Evolutionary conservation across 768 basidiomycete genomes (phyloP).

Genomic region (Boletellus ananiceps): DNA sequence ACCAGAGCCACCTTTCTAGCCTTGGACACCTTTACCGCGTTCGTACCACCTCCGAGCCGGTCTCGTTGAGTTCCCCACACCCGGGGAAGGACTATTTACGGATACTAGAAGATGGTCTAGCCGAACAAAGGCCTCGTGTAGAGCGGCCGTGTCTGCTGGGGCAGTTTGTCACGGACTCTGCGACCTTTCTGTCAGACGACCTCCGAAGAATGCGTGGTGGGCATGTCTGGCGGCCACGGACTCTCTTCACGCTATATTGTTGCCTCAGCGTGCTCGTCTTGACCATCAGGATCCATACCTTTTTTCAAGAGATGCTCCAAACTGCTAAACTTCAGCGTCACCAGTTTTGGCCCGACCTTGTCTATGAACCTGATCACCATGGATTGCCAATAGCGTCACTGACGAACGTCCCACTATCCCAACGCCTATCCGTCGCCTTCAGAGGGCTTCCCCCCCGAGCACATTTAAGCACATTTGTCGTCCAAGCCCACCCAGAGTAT

Average conservation of each 20-base stretch:
- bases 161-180: conserved; percentile 24
- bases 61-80: conserved; percentile 3
- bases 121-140: conserved; percentile 11
- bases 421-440: conserved; percentile 36
- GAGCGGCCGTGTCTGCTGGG: conserved; percentile 25
- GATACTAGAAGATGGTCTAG: conserved; percentile 14
- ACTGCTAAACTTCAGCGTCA: background rate
- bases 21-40: conserved; percentile 41
- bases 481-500: conserved; percentile 17
- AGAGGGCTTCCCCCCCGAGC: conserved; percentile 23
- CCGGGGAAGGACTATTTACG: conserved; percentile 11
- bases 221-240: conserved; percentile 28
- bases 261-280: conserved; percentile 38
- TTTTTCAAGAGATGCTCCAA: conserved; percentile 7
- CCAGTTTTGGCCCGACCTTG: background rate
- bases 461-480: conserved; percentile 36
- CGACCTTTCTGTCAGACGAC: conserved; percentile 24
- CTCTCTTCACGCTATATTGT: conserved; percentile 37
- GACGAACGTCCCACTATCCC: conserved; percentile 26
- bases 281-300: conserved; percentile 26
- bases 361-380: background rate
- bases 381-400: conserved; percentile 17
- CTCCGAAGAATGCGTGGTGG: conserved; percentile 22
- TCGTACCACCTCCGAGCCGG: conserved; percentile 24
- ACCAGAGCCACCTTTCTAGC: conserved; percentile 44